Conservation (phyloP, 129 eudicot genomes). For the Artemisia annua region DNA sequence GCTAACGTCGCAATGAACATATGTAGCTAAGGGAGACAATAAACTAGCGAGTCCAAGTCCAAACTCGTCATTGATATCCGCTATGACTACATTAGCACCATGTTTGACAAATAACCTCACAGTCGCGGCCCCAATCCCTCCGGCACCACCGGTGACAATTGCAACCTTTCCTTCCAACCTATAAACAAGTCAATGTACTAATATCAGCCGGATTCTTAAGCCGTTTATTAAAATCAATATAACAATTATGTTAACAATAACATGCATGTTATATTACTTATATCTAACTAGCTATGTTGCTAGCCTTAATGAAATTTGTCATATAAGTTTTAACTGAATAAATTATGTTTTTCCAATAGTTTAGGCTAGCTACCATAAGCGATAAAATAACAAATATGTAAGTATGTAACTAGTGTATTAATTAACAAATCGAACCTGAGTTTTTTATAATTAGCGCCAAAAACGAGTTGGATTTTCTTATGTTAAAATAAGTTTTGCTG, state of each 20-base stretch:
- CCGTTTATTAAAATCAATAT: too few relatives aligned
- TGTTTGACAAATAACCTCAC: constrained; percentile 63
- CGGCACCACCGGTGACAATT: constrained; percentile 88
- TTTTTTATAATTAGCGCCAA: constrained; percentile 11
- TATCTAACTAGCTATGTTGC: too few relatives aligned
- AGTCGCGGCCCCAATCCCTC: constrained; percentile 88
- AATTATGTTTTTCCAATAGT: background rate
- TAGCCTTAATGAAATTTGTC: too few relatives aligned
- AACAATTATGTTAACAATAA: too few relatives aligned
- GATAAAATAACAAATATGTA: background rate
- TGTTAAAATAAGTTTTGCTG: constrained; percentile 13
- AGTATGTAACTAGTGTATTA: background rate
- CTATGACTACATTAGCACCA: constrained; percentile 82
- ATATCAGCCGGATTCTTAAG: background rate
- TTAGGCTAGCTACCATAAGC: background rate
- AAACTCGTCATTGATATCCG: constrained; percentile 55
- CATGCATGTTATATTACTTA: too few relatives aligned
- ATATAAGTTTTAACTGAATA: background rate
- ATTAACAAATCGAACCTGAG: background rate
- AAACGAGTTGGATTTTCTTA: constrained; percentile 30
- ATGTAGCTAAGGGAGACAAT: constrained; percentile 50
- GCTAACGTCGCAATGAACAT: constrained; percentile 78
- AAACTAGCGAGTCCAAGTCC: constrained; percentile 55
- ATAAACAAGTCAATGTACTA: constrained; percentile 1
- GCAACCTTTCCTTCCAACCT: constrained; percentile 95